Evolutionary conservation across 1,139 yeast genomes (phyloP).

Genomic region (Sporopachydermia cereana): DNA sequence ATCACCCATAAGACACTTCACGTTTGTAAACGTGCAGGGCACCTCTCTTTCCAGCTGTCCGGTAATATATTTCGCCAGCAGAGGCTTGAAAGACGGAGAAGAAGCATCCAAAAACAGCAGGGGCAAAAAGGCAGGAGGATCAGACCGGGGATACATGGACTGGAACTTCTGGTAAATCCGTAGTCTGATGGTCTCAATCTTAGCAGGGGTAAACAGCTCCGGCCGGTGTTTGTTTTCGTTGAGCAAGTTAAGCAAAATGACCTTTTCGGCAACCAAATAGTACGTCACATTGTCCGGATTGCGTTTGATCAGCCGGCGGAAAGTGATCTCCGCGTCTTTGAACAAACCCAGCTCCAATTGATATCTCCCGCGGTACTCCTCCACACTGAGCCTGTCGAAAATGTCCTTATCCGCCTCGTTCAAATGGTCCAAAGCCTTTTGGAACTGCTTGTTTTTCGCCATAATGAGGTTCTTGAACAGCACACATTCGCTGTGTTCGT

Average conservation of each 20-base stretch:
- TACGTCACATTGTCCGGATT: conserved; percentile 73
- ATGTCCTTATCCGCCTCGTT: conserved; percentile 42
- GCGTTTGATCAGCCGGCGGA: conserved; percentile 63
- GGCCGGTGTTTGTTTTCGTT: conserved; percentile 17
- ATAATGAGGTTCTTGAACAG: conserved; percentile 63
- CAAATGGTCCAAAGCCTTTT: conserved; percentile 52
- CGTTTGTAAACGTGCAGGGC: conserved; percentile 80
- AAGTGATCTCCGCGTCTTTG: conserved; percentile 57
- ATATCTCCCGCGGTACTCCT: conserved; percentile 61
- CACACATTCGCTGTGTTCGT: conserved; percentile 71
- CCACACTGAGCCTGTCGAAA: conserved; percentile 49
- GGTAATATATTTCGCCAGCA: conserved; percentile 40
- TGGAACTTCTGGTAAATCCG: conserved; percentile 53
- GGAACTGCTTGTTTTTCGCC: conserved; percentile 49
- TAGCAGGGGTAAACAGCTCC: conserved; percentile 13
- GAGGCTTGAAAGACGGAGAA: conserved; percentile 30
- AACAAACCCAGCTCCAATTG: conserved; percentile 29
- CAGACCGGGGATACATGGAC: conserved; percentile 70
- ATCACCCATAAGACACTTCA: conserved; percentile 66
- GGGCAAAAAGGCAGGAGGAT: conserved; percentile 70
- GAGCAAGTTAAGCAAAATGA: conserved; percentile 32
- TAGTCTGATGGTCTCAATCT: conserved; percentile 29
- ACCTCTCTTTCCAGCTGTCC: conserved; percentile 67
- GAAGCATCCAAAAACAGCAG: conserved; percentile 58
- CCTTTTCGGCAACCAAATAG: conserved; percentile 52